Conservation (phyloP, 2,329 filamentous ascomycete species). For the Zopfia rhizophila region DNA sequence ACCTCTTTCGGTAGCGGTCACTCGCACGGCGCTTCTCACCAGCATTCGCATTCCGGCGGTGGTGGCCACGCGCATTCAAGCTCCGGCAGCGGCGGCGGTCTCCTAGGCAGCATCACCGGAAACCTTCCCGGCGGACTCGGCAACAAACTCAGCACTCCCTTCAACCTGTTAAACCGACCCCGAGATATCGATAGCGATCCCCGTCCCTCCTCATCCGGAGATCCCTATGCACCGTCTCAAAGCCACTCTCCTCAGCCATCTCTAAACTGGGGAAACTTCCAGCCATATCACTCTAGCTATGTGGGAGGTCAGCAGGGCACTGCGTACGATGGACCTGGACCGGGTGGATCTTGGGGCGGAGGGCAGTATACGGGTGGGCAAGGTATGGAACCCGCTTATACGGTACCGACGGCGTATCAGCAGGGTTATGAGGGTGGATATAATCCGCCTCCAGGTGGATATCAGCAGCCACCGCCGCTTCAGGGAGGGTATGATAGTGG, state of each 20-base stretch:
- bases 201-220: conserved; percentile 19
- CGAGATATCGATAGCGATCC: conserved; percentile 33
- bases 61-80: conserved; percentile 21
- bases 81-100: conserved; percentile 28
- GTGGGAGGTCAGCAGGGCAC: conserved; percentile 25
- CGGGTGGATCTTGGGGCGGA: conserved; percentile 35
- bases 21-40: conserved; percentile 34
- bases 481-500: conserved; percentile 36
- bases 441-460: conserved; percentile 22
- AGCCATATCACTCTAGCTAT: conserved; percentile 49
- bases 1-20: conserved; percentile 31
- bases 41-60: conserved; percentile 17
- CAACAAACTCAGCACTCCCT: conserved; percentile 25
- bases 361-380: conserved; percentile 42
- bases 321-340: conserved; percentile 21
- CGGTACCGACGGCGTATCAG: conserved; percentile 48
- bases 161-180: conserved; percentile 34
- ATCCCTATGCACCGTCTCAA: conserved; percentile 33
- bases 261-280: conserved; percentile 40
- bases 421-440: conserved; percentile 50
- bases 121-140: conserved; percentile 31
- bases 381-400: conserved; percentile 45
- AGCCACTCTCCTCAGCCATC: conserved; percentile 39
- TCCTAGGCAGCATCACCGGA: conserved; percentile 13
- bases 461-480: conserved; percentile 28